Evolutionary conservation across 768 basidiomycete species (phyloP).

Genomic region (Sutorius australiensis): DNA sequence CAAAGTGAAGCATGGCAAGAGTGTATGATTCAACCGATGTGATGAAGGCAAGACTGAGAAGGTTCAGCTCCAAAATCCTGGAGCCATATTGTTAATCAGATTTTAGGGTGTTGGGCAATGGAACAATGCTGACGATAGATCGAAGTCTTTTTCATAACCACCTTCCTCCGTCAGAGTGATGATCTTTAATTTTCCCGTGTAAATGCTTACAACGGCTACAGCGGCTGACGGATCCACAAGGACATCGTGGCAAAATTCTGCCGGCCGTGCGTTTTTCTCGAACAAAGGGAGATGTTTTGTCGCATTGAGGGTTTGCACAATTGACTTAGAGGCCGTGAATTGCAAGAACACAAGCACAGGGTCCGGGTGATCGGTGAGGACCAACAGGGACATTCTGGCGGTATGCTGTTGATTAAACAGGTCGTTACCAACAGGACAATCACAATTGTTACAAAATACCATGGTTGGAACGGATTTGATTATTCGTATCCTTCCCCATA

Average conservation of each 20-base stretch:
- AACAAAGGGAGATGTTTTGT: slow-evolving; percentile 50
- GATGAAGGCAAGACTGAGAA: slow-evolving; percentile 66
- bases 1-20: slow-evolving; percentile 66
- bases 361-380: slow-evolving; percentile 74
- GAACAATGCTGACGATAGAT: slow-evolving; percentile 51
- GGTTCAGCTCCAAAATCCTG: slow-evolving; percentile 64
- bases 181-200: slow-evolving; percentile 66
- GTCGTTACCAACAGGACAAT: slow-evolving; percentile 3
- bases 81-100: slow-evolving; percentile 4
- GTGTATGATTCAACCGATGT: slow-evolving; percentile 39
- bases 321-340: slow-evolving; percentile 40
- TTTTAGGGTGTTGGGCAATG: not conserved
- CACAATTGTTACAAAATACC: slow-evolving; percentile 35
- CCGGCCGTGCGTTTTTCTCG: slow-evolving; percentile 53
- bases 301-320: slow-evolving; percentile 32
- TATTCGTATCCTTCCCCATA: slow-evolving; percentile 65
- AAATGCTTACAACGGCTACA: slow-evolving; percentile 61
- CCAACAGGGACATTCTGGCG: slow-evolving; percentile 45
- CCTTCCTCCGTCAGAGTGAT: slow-evolving; percentile 52
- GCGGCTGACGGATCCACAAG: slow-evolving; percentile 62
- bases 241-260: slow-evolving; percentile 71
- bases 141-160: slow-evolving; percentile 51
- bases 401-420: slow-evolving; percentile 22
- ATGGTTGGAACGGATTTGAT: slow-evolving; percentile 52
- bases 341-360: slow-evolving; percentile 65